Percentiles rank a stretch among this genome's conserved stretches.
These are phyloP conservation scores for Teunomyces barrocoloradensis DNA, from an alignment of 805 yeast genomes.

Conservation along the genomic window DNA sequence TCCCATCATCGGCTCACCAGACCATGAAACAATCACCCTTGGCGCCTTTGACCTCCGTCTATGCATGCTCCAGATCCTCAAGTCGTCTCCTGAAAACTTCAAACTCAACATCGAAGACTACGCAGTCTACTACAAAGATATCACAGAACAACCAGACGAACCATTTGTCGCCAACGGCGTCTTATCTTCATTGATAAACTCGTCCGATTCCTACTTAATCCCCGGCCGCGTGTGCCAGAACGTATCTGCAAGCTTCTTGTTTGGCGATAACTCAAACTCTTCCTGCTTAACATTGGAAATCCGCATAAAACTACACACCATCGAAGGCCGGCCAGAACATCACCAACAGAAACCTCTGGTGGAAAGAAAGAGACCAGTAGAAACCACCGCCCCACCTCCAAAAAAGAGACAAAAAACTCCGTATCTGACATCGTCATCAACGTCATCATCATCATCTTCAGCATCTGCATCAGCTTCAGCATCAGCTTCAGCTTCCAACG, in stretches of 20 bases:
- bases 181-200: conserved; percentile 27
- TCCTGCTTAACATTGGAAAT: conserved; percentile 56
- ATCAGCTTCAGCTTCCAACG: conserved; percentile 7
- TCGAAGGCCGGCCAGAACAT: conserved; percentile 17
- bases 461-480: conserved; percentile 1
- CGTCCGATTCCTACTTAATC: conserved; percentile 25
- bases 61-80: conserved; percentile 38
- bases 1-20: conserved; percentile 21
- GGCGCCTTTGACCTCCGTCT: conserved; percentile 42
- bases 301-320: conserved; percentile 47
- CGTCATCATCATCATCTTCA: conserved; percentile 2
- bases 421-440: conserved; percentile 5
- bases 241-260: conserved; percentile 44
- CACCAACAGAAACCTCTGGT: too few species aligned
- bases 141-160: conserved; percentile 48
- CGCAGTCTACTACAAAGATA: conserved; percentile 45
- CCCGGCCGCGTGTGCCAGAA: conserved; percentile 61
- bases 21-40: conserved; percentile 31
- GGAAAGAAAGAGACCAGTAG: conserved; percentile 4
- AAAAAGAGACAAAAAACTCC: conserved; percentile 10
- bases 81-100: conserved; percentile 43
- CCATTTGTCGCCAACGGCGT: conserved; percentile 46
- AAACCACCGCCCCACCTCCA: conserved; percentile 6
- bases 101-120: conserved; percentile 37
- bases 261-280: conserved; percentile 31